Conservation (phyloP, 2,329 filamentous ascomycete genomes). For the Tricladium varicosporioides region DNA sequence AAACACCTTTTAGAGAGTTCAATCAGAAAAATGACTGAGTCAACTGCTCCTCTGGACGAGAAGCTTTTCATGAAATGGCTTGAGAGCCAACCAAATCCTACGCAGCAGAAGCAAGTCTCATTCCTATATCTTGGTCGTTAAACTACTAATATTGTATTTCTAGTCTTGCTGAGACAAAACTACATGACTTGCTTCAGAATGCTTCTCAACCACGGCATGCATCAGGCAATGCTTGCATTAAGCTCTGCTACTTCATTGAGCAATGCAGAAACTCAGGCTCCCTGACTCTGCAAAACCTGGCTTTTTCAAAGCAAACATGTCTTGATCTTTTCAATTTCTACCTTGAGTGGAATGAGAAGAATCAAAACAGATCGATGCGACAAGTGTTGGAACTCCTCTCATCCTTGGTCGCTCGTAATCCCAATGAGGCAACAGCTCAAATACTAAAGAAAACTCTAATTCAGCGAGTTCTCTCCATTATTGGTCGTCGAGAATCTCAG, state of each 20-base stretch:
- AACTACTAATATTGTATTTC: background rate
- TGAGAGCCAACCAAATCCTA: conserved; percentile 38
- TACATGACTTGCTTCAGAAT: conserved; percentile 25
- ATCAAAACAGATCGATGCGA: conserved; percentile 62
- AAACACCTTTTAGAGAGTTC: background rate
- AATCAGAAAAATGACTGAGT: background rate
- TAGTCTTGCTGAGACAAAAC: conserved; percentile 24
- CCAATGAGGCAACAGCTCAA: conserved; percentile 40
- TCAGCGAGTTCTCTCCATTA: conserved; percentile 54
- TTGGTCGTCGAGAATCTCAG: conserved; percentile 58
- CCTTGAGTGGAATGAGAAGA: conserved; percentile 65
- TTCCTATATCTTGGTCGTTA: background rate
- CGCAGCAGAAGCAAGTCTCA: conserved; percentile 38
- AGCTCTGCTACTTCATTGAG: conserved; percentile 61
- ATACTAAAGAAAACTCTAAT: conserved; percentile 47
- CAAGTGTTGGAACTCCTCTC: conserved; percentile 58
- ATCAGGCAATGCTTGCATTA: conserved; percentile 57
- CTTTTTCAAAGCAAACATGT: conserved; percentile 49
- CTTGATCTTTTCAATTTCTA: conserved; percentile 59
- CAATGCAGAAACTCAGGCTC: conserved; percentile 52
- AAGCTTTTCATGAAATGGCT: conserved; percentile 39
- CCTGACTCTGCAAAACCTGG: conserved; percentile 44
- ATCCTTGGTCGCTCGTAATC: conserved; percentile 50
- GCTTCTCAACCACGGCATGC: conserved; percentile 49
- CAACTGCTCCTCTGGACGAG: conserved; percentile 24